A percentile compares a stretch with the other conserved stretches of the same genome.
phyloP scores from a whole-genome alignment of 1,139 yeast species.

The Candida sanyaensis region DNA sequence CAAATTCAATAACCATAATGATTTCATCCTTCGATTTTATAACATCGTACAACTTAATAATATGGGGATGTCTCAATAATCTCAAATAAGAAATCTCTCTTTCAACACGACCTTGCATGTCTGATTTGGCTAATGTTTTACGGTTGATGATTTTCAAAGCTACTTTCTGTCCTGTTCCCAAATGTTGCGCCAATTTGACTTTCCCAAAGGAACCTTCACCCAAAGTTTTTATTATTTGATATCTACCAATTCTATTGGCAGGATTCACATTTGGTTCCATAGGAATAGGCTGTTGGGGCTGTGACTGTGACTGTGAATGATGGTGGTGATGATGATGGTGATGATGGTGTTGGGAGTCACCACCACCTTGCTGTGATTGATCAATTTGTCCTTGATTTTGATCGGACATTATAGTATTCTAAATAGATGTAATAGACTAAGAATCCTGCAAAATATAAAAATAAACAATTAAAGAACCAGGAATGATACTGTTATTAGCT shows the following conservation, averaged over 20 bases:
- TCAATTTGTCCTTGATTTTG: constrained; percentile 12
- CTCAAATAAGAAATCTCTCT: constrained; percentile 91
- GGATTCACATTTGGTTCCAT: constrained; percentile 34
- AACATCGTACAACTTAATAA: constrained; percentile 93
- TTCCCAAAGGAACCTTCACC: constrained; percentile 99
- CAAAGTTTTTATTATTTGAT: constrained; percentile 89
- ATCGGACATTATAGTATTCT: background rate
- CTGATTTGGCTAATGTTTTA: constrained; percentile 90
- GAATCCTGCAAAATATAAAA: background rate
- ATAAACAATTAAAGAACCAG: background rate
- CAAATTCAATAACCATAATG: constrained; percentile 96
- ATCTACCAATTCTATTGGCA: constrained; percentile 75
- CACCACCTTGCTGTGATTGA: constrained; percentile 8
- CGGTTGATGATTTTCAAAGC: constrained; percentile 94
- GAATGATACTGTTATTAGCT: too few species aligned
- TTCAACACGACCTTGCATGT: constrained; percentile 97
- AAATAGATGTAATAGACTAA: background rate
- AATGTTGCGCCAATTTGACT: constrained; percentile 92
- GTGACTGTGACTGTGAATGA: constrained; percentile 17
- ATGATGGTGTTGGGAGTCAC: constrained; percentile 5
- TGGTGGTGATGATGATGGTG: constrained; percentile 12
- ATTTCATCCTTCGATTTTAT: constrained; percentile 95
- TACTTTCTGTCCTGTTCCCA: constrained; percentile 89
- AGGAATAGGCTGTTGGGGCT: constrained; percentile 16
- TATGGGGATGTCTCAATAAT: constrained; percentile 92